Percentiles rank a stretch among this genome's conserved stretches.
phyloP scores from a whole-genome alignment of 352 stramenopile genomes.

The Aphanomyces stellatus region DNA sequence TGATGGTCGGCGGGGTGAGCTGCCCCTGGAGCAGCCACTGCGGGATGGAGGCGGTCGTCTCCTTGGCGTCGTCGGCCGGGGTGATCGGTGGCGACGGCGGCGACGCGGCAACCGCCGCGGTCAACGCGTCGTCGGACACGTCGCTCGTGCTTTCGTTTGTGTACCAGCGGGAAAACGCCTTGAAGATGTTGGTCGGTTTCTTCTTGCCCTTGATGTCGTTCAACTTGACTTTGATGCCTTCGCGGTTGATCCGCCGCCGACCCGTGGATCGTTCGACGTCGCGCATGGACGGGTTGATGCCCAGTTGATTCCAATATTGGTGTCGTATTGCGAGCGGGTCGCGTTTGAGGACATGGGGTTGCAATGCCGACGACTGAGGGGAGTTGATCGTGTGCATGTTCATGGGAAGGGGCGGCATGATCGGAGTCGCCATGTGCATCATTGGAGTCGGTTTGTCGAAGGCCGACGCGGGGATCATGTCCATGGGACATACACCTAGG shows the following conservation, averaged over 20 bases:
- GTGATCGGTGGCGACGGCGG: neutral
- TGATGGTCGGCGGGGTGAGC: conserved; percentile 3
- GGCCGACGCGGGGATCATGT: neutral
- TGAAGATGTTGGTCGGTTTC: conserved; percentile 58
- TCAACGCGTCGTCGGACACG: neutral
- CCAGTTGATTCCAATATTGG: conserved; percentile 82
- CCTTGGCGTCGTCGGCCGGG: neutral
- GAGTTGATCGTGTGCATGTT: conserved; percentile 8
- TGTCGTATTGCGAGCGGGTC: conserved; percentile 77
- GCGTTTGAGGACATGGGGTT: conserved; percentile 35
- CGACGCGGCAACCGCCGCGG: neutral
- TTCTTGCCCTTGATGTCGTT: conserved; percentile 47
- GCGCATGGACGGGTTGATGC: conserved; percentile 66
- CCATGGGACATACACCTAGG: conserved; percentile 14
- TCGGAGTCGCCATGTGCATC: neutral
- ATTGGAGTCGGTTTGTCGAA: neutral
- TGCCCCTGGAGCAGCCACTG: conserved; percentile 11
- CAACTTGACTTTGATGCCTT: conserved; percentile 64
- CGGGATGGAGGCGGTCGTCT: neutral
- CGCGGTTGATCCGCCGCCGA: conserved; percentile 45
- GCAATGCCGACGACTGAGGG: neutral
- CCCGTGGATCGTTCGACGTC: conserved; percentile 74
- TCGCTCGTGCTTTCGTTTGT: conserved; percentile 29
- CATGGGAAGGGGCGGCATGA: conserved; percentile 9
- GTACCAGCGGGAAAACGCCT: conserved; percentile 79